A percentile compares a stretch with the other conserved stretches of the same genome.
Conservation (phyloP, 345 rosid genomes). For the Hibiscus mutabilis region DNA sequence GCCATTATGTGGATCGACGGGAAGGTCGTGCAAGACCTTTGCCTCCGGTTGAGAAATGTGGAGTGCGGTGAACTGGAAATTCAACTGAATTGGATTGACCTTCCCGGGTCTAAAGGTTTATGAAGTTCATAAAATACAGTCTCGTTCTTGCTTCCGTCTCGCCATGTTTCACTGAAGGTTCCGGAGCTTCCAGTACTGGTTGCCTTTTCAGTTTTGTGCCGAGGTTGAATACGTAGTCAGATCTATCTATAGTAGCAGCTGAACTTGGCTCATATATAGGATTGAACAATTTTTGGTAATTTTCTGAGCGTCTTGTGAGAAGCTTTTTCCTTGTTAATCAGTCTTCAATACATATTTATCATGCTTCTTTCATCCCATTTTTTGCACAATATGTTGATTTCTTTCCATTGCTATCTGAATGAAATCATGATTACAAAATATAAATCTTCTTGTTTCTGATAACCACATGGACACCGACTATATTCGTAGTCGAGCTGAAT, state of each 20-base stretch:
- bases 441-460: not conserved
- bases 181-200: not conserved
- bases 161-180: not conserved
- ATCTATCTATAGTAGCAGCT: not conserved
- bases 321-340: not conserved
- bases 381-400: no score
- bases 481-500: no score
- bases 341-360: not conserved
- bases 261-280: constrained; percentile 4
- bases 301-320: no score
- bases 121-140: constrained; percentile 7
- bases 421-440: no score
- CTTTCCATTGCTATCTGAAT: no score
- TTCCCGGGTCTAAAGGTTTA: constrained; percentile 63
- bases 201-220: not conserved
- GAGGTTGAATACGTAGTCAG: not conserved
- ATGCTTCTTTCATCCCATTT: no score
- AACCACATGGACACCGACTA: no score
- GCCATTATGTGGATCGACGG: constrained; percentile 38
- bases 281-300: constrained; percentile 5
- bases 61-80: constrained; percentile 88
- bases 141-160: not conserved
- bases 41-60: constrained; percentile 65
- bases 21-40: constrained; percentile 55
- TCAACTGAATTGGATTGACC: constrained; percentile 78